Percentiles rank a stretch among this genome's conserved stretches.
Conservation (phyloP, 768 basidiomycete genomes). For the Podaxis carcinomalis region DNA sequence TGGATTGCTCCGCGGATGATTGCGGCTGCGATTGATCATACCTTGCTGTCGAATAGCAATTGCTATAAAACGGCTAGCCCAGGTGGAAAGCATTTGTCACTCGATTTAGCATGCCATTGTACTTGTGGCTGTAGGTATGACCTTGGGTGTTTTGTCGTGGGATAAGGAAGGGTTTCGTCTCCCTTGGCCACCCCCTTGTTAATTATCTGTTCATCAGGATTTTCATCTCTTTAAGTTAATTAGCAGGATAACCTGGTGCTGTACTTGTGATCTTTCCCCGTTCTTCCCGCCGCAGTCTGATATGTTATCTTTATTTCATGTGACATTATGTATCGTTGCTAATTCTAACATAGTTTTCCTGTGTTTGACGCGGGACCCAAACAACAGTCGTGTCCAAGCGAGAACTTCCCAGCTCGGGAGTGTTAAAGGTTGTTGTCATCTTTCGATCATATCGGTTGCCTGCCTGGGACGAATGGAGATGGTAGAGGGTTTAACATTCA, state of each 20-base stretch:
- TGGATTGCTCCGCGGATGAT: background rate
- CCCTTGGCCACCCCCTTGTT: background rate
- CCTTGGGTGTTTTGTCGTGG: background rate
- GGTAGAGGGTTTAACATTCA: background rate
- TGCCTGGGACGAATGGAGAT: background rate
- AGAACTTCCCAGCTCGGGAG: background rate
- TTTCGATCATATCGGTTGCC: background rate
- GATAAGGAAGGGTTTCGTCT: background rate
- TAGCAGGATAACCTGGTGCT: background rate
- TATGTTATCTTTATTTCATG: conserved; percentile 3
- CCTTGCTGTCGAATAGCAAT: background rate
- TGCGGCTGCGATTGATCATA: background rate
- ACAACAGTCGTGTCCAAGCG: background rate
- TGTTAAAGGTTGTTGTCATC: background rate
- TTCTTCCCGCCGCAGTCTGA: background rate
- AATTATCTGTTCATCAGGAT: background rate
- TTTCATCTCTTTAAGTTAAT: background rate
- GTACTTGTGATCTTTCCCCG: background rate
- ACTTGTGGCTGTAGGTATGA: background rate
- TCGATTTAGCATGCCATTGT: background rate
- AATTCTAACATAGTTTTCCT: background rate
- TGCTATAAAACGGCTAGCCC: background rate
- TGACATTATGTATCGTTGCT: background rate
- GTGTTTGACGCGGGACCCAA: background rate
- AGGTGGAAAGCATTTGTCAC: background rate